A percentile compares a stretch with the other conserved stretches of the same genome.
Evolutionary conservation across 2,329 filamentous ascomycete genomes (phyloP).

Genomic region (Zymoseptoria crescenta): DNA sequence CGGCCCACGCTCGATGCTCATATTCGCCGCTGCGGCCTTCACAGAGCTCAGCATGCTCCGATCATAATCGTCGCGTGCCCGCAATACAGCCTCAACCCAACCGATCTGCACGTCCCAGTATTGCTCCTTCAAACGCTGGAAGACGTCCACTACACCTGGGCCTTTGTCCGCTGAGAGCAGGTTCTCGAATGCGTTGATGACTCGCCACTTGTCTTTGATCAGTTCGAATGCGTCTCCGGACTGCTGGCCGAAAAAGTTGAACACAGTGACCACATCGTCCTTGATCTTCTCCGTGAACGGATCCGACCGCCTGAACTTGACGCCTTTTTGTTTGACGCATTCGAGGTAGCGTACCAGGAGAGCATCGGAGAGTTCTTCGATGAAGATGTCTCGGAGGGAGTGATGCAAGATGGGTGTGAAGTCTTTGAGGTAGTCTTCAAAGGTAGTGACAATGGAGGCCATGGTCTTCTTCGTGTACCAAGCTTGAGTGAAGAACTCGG

Average conservation of each 20-base stretch:
- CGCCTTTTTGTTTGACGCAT: constrained; percentile 78
- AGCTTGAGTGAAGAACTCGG: constrained; percentile 79
- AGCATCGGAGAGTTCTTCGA: constrained; percentile 89
- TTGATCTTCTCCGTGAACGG: constrained; percentile 89
- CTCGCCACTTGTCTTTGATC: constrained; percentile 88
- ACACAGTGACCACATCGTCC: constrained; percentile 83
- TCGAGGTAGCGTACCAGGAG: constrained; percentile 78
- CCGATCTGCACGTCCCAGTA: constrained; percentile 94
- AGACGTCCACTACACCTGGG: constrained; percentile 64
- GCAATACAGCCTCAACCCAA: constrained; percentile 90
- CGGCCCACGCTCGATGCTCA: constrained; percentile 68
- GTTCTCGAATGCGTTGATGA: constrained; percentile 74
- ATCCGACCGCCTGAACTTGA: constrained; percentile 78
- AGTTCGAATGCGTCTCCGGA: constrained; percentile 58
- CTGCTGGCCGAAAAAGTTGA: constrained; percentile 74
- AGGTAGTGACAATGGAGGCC: constrained; percentile 88
- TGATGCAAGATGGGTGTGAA: constrained; percentile 79
- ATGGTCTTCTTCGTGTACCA: constrained; percentile 87
- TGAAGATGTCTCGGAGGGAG: constrained; percentile 80
- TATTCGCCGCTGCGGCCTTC: constrained; percentile 79
- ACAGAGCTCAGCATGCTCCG: constrained; percentile 78
- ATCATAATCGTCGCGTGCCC: constrained; percentile 88
- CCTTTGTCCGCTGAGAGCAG: constrained; percentile 70
- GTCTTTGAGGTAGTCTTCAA: constrained; percentile 84
- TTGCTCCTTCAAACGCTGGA: constrained; percentile 70